Conservation (phyloP, 108 stramenopile genomes). For the Skeletonema potamos region DNA sequence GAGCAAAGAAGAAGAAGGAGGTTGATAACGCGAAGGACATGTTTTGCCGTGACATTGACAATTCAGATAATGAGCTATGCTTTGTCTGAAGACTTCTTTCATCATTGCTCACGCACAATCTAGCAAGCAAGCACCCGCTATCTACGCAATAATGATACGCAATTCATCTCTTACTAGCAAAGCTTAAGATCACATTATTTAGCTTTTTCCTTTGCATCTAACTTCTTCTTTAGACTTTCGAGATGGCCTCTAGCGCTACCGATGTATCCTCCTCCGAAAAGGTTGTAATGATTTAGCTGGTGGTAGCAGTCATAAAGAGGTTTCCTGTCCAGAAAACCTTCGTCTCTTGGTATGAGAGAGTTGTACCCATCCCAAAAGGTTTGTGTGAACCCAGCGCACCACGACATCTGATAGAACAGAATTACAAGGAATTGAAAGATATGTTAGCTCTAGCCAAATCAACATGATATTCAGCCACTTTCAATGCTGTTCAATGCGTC, state of each 20-base stretch:
- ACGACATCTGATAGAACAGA: constrained; percentile 54
- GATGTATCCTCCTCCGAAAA: constrained; percentile 60
- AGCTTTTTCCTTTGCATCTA: constrained; percentile 25
- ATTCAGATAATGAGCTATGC: constrained; percentile 19
- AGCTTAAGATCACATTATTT: background rate
- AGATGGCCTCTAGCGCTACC: constrained; percentile 39
- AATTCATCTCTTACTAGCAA: background rate
- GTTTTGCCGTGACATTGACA: constrained; percentile 5
- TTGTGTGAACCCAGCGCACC: constrained; percentile 45
- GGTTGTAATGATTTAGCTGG: constrained; percentile 65
- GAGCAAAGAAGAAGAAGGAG: constrained; percentile 59
- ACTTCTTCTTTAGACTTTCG: constrained; percentile 40
- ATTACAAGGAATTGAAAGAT: background rate
- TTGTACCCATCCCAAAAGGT: constrained; percentile 55
- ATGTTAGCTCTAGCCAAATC: background rate
- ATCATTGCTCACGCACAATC: background rate
- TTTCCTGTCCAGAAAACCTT: constrained; percentile 49
- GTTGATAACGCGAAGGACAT: constrained; percentile 53
- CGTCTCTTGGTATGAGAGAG: constrained; percentile 45
- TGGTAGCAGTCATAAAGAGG: constrained; percentile 66
- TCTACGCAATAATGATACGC: background rate
- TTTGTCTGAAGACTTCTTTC: constrained; percentile 5
- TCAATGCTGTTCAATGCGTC: constrained; percentile 18
- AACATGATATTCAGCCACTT: background rate
- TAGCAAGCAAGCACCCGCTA: background rate